These are phyloP conservation scores for Primulina eburnea DNA, from an alignment of 257 asterid genomes.

Conservation along the genomic window DNA sequence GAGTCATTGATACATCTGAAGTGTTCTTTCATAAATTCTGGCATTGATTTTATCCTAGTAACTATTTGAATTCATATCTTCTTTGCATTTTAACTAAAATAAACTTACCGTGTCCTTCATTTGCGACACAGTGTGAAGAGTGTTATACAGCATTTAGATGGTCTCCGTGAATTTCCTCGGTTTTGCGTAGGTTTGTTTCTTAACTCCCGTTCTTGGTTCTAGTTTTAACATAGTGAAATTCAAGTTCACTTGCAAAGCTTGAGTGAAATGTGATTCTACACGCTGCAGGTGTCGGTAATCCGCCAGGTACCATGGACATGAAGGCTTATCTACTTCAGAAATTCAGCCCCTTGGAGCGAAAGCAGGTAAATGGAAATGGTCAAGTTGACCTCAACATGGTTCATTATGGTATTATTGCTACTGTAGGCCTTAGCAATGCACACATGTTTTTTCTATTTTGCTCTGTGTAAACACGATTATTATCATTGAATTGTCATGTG, in stretches of 20 bases:
- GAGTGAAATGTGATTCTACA: conserved; percentile 7
- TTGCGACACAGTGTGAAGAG: conserved; percentile 65
- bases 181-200: conserved; percentile 71
- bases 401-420: background rate
- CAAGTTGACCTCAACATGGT: background rate
- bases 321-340: conserved; percentile 93
- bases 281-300: conserved; percentile 75
- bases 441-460: background rate
- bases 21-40: background rate
- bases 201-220: conserved; percentile 4
- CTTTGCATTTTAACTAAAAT: background rate
- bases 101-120: background rate
- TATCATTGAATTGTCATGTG: no score
- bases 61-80: background rate
- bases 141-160: conserved; percentile 86
- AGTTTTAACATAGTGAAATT: conserved; percentile 11
- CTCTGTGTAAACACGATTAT: background rate
- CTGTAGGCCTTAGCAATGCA: background rate
- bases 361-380: conserved; percentile 46
- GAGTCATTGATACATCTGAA: background rate
- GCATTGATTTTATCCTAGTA: no score
- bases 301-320: conserved; percentile 96
- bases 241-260: conserved; percentile 2
- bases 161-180: conserved; percentile 85
- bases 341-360: conserved; percentile 68